phyloP scores from a whole-genome alignment of 129 eudicot genomes.

The Tagetes patula region DNA sequence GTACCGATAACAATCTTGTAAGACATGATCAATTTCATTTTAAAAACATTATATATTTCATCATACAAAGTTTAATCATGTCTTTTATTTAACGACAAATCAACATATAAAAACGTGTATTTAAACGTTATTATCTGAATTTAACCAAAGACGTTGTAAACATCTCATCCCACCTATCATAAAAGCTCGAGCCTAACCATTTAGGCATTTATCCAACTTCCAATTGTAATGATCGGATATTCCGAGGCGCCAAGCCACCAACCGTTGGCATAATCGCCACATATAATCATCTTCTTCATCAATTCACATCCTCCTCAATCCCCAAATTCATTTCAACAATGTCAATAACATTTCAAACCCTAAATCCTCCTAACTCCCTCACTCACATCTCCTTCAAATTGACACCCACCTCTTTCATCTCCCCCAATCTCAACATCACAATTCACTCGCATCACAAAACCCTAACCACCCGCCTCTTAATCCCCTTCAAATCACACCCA shows the following conservation, averaged over 20 bases:
- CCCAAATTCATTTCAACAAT: conserved; percentile 28
- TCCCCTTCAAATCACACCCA: conserved; percentile 19
- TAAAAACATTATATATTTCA: no score
- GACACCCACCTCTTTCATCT: conserved; percentile 24
- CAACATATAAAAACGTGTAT: no score
- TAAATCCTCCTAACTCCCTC: conserved; percentile 34
- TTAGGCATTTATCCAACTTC: neutral
- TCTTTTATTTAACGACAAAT: no score
- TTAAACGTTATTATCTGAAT: no score
- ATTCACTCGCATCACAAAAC: conserved; percentile 23
- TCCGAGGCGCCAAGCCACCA: conserved; percentile 46
- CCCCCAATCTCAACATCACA: conserved; percentile 29
- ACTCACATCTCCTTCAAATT: conserved; percentile 37
- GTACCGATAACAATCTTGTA: no score
- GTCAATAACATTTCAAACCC: conserved; percentile 59
- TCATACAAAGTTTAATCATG: no score
- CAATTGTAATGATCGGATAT: conserved; percentile 23
- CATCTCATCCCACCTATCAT: no score
- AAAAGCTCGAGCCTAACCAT: no score
- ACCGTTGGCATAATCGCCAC: conserved; percentile 34
- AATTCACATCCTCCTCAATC: conserved; percentile 12
- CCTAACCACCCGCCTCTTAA: conserved; percentile 16
- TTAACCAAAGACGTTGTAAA: no score
- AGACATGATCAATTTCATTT: no score
- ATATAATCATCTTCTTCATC: conserved; percentile 3